Conservation (phyloP, 768 basidiomycete species). For the Amanita rubescens region DNA sequence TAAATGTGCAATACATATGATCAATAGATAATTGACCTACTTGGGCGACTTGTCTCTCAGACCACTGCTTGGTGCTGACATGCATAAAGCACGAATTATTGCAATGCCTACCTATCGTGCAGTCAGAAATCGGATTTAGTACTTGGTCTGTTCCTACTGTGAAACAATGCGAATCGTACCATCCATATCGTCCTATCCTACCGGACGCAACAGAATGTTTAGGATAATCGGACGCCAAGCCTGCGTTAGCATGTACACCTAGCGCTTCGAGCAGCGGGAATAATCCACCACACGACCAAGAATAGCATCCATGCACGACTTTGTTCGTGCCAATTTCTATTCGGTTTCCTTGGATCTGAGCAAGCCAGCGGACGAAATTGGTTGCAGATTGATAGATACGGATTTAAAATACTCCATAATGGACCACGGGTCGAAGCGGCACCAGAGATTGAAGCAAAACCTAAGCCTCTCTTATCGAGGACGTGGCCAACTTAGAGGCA, state of each 20-base stretch:
- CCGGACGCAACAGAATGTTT: too few relatives aligned
- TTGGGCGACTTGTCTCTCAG: conserved; percentile 95
- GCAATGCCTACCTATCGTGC: conserved; percentile 60
- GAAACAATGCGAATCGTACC: conserved; percentile 31
- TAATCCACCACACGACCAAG: conserved; percentile 98
- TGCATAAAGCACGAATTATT: conserved; percentile 81
- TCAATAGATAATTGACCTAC: conserved; percentile 29
- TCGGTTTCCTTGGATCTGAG: conserved; percentile 76
- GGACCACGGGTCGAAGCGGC: conserved; percentile 56
- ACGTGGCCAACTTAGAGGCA: conserved; percentile 38
- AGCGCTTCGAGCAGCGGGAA: conserved; percentile 70
- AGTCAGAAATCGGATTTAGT: not conserved
- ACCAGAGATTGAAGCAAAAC: conserved; percentile 88
- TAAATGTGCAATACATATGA: not conserved
- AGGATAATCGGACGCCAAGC: conserved; percentile 16
- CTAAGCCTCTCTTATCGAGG: conserved; percentile 96
- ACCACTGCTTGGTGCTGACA: conserved; percentile 81
- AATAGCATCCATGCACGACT: conserved; percentile 98
- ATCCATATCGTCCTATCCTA: conserved; percentile 74
- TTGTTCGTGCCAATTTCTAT: conserved; percentile 93
- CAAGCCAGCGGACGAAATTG: conserved; percentile 74
- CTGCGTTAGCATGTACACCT: conserved; percentile 30
- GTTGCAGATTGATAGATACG: conserved; percentile 42
- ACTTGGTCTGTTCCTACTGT: not conserved
- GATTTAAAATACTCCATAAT: conserved; percentile 10